Evolutionary conservation across 495 filamentous ascomycete genomes (phyloP), one percentile per base, ranked within the genome.

Genomic region (Neurospora sp.): DNA sequence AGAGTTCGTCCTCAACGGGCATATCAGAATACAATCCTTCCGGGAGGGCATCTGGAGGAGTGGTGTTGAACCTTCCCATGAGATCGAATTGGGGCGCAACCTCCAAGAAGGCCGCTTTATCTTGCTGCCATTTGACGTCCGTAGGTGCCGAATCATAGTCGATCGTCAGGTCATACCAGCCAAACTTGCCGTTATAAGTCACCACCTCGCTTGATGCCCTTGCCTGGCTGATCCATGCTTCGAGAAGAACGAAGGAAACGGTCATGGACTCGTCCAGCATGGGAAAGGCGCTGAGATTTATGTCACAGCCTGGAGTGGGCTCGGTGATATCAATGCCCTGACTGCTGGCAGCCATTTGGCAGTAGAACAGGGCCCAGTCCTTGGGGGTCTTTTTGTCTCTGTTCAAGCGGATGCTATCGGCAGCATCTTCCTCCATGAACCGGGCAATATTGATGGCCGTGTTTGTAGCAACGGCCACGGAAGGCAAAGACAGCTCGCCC

Each of bases 391-490:
- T 34, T 7, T 28, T 17, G 54, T 66, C 54, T 31, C 54, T 3
- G 54, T 34, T 66, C 24, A 66, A 34, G 15, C 54, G 54, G 54
- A 34, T 9, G 54, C 54, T 66, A 62, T 62, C 54, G 13, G 15
- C 11, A 62, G 54, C 54, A 62, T 62, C 40, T 37, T 71, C 71
- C 71, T 71, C 71, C 40, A 71, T 71, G 28, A 11, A 42, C 19
- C 71, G 71, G 24, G 71, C 71, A 45, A 71, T 42, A 17, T 45
- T 66, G 71, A 71, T 71, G 71, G 71, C 71, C 17, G 71, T 71
- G 42, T 59, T 71, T 19, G 71, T 71, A 8, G 71, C 71, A 45
- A 71, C 19, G 71, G 71, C 71, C 19, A 71, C 71, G 31, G 71
- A 71, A 34, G 71, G 31, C 39, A 71, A 45, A 21, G 71, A 71